Conservation (phyloP, 306 rosid genomes). For the Phaseolus lunatus region DNA sequence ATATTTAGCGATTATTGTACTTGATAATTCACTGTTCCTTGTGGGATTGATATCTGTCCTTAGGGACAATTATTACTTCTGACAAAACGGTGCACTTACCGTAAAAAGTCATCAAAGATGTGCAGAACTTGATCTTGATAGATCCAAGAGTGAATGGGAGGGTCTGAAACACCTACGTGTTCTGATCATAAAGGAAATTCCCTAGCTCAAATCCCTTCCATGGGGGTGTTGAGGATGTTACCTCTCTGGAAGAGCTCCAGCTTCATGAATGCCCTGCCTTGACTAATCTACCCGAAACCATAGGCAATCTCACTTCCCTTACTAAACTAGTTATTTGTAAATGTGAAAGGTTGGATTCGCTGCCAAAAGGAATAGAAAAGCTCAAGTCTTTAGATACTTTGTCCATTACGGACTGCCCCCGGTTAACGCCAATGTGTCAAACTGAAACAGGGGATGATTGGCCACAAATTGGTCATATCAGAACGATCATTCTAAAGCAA, state of each 20-base stretch:
- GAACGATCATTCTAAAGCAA: not conserved
- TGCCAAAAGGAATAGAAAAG: constrained; percentile 8
- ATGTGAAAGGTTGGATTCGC: not conserved
- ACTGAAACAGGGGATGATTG: constrained; percentile 43
- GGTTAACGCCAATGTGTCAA: constrained; percentile 38
- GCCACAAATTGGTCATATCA: constrained; percentile 30
- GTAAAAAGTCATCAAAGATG: too few species aligned
- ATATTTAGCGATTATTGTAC: too few species aligned
- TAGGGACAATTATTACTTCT: too few species aligned
- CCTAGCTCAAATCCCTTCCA: constrained; percentile 30
- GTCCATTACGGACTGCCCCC: constrained; percentile 16
- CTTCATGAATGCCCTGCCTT: too few species aligned
- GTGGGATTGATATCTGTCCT: too few species aligned
- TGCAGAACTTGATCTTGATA: not conserved
- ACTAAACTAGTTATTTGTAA: constrained; percentile 10
- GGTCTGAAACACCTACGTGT: constrained; percentile 2
- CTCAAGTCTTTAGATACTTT: not conserved
- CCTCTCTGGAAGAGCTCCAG: constrained; percentile 23
- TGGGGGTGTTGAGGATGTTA: not conserved
- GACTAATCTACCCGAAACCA: not conserved
- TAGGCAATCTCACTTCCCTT: not conserved
- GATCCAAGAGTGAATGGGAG: not conserved
- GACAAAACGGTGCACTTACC: too few species aligned
- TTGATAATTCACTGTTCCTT: too few species aligned
- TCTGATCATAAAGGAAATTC: not conserved